phyloP scores from a whole-genome alignment of 306 rosid genomes.

The Gastrolobium bilobum region DNA sequence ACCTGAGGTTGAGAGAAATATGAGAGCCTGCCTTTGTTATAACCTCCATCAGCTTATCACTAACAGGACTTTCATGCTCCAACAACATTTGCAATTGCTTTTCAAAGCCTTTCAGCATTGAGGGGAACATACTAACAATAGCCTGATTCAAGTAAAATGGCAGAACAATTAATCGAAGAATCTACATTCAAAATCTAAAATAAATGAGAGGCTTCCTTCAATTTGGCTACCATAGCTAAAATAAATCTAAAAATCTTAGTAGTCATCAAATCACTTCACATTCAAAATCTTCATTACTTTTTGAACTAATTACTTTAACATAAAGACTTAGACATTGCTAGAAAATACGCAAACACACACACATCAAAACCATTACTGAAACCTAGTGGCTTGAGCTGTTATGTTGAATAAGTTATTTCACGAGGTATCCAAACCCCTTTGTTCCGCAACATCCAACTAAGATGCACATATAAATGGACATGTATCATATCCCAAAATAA shows the following conservation, averaged over 20 bases:
- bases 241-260: conserved; percentile 1
- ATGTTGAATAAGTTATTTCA: neutral
- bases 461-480: neutral
- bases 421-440: neutral
- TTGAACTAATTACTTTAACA: conserved; percentile 5
- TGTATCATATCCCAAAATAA: neutral
- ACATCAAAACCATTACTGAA: conserved; percentile 1
- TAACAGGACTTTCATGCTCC: conserved; percentile 59
- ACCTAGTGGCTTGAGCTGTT: neutral
- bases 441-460: neutral
- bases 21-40: conserved; percentile 73
- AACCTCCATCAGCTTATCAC: conserved; percentile 78
- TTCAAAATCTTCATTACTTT: conserved; percentile 1
- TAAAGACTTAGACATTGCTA: neutral
- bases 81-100: conserved; percentile 68
- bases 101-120: conserved; percentile 79
- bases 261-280: conserved; percentile 13
- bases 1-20: conserved; percentile 75
- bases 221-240: conserved; percentile 10
- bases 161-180: conserved; percentile 40
- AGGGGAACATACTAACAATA: conserved; percentile 74
- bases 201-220: conserved; percentile 32
- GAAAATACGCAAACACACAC: neutral
- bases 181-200: too few relatives aligned
- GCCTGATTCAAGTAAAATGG: conserved; percentile 61